Evolutionary conservation across 2,329 filamentous ascomycete species (phyloP).

Genomic region (Penicillium hordei): DNA sequence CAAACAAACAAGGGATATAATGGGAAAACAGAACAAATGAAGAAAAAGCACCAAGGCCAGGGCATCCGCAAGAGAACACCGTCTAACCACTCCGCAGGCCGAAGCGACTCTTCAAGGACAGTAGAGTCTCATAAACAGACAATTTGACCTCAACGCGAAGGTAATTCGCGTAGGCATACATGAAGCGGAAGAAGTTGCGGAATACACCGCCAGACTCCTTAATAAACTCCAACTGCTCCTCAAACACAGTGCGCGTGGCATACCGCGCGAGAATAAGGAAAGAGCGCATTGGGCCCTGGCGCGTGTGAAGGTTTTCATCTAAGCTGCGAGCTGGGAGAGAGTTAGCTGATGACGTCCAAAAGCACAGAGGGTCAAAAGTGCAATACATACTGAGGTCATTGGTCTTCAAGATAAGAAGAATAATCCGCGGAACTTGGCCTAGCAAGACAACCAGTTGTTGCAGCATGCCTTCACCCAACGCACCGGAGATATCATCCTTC

Average conservation of each 20-base stretch:
- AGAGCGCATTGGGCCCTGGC: conserved; percentile 59
- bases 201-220: conserved; percentile 51
- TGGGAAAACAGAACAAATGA: conserved; percentile 7
- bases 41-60: neutral
- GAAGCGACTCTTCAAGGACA: conserved; percentile 52
- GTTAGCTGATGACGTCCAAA: conserved; percentile 3
- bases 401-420: conserved; percentile 93
- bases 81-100: conserved; percentile 38
- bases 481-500: conserved; percentile 80
- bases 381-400: conserved; percentile 75
- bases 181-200: conserved; percentile 52
- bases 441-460: conserved; percentile 85
- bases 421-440: conserved; percentile 84
- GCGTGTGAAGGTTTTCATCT: conserved; percentile 72
- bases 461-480: conserved; percentile 83
- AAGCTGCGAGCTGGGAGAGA: conserved; percentile 66
- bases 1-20: conserved; percentile 15
- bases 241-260: conserved; percentile 61
- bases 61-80: neutral
- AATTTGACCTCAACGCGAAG: conserved; percentile 59
- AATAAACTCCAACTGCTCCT: conserved; percentile 57
- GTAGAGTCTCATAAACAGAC: conserved; percentile 57
- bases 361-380: neutral
- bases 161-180: conserved; percentile 55
- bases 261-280: conserved; percentile 66